Evolutionary conservation across 306 rosid genomes (phyloP), one percentile per base, ranked within the genome.

Genomic region (Datisca glomerata): DNA sequence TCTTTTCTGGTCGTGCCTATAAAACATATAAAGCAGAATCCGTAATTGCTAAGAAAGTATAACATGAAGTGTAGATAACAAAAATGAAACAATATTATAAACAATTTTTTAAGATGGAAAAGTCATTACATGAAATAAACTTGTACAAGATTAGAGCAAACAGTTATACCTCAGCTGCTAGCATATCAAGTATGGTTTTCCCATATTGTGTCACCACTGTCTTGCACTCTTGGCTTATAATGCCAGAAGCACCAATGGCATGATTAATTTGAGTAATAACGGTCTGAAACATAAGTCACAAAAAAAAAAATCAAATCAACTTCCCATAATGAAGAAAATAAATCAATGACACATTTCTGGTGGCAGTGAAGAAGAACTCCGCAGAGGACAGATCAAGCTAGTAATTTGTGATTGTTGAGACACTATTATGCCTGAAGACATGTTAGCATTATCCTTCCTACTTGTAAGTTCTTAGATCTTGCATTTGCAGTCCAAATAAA

Each of bases 231-330:
- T 73, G 73, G 56, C 81, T 78, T 39, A 70, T 59, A 35, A 78
- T 55, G 18, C 87, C 81, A 2, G 87, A 35, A 29, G 87, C 87
- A 29, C 87, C 87, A 64, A 78, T 78, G 31, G 82, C 87, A 57
- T 78, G 79, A 62, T 78, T 78, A 48, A 78, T 65, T 70, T 78
- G 70, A 19, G 87, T 65, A 16, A 78, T 70, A 40, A 78, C 73
- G 24, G 71, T 35, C 86, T 78, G 65, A 37, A 16, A 28, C 19
- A 39, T 21, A 29, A 51, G 28, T 53, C 8, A 34, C 46, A 43
- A 33, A 32, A 37, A 22, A 29, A 17, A 17, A 19, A 47, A 16
- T 18, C n/a, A 36, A 15, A 21, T 23, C 34, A 14, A 6, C 9
- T 19, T 14, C 31, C 14, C 10, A 41, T 8, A 2, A 41, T 41